phyloP scores from a whole-genome alignment of 306 rosid genomes.

The Quercus engelmannii region DNA sequence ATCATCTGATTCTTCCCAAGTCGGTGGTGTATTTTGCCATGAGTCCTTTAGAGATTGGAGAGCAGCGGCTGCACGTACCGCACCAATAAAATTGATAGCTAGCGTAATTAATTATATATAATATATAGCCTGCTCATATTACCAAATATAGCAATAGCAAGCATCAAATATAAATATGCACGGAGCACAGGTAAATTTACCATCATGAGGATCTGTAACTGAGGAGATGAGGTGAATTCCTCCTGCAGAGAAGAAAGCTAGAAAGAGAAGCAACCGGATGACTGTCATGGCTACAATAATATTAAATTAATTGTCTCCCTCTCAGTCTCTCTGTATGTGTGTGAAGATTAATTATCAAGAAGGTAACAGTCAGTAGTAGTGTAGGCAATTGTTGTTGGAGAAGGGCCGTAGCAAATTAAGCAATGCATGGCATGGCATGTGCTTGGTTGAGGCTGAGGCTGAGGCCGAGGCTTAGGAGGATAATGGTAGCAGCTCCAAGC shows the following conservation, averaged over 20 bases:
- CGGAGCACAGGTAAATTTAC: slow-evolving; percentile 29
- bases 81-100: neutral
- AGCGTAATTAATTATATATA: too few species aligned
- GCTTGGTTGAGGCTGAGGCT: neutral
- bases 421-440: slow-evolving; percentile 8
- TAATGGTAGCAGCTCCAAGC: neutral
- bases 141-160: too few species aligned
- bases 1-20: slow-evolving; percentile 73
- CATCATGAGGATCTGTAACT: slow-evolving; percentile 53
- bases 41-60: slow-evolving; percentile 52
- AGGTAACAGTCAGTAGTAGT: neutral
- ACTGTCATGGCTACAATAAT: slow-evolving; percentile 29
- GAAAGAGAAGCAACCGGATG: slow-evolving; percentile 35
- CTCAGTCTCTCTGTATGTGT: neutral
- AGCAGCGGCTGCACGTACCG: slow-evolving; percentile 47
- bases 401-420: neutral
- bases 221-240: slow-evolving; percentile 41
- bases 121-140: too few species aligned
- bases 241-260: slow-evolving; percentile 41
- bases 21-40: slow-evolving; percentile 77
- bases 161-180: neutral
- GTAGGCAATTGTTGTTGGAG: neutral
- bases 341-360: neutral
- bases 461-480: slow-evolving; percentile 13
- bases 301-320: too few species aligned